Evolutionary conservation across 768 basidiomycete species (phyloP), one percentile per base, ranked within the genome.

Genomic region (Hygrocybe punicea): DNA sequence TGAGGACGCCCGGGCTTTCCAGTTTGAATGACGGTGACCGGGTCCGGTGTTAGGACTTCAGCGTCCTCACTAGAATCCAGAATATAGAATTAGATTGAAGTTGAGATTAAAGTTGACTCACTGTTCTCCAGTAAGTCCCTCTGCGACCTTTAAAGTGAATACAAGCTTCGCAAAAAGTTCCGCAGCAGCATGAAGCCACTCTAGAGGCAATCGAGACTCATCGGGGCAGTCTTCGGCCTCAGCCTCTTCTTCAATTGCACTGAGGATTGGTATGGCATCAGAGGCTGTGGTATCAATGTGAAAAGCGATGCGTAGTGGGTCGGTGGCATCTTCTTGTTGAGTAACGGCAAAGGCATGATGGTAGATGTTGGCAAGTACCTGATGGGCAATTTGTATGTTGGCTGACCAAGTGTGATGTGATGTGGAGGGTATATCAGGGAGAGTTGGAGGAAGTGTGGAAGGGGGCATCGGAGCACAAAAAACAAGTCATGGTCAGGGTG

Each of bases 281-380:
- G 37, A 21, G 8, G 39, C n/a, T 21, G 21, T 42, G 6, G n/a
- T 14, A 33, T 45, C 21, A 3, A 35, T 46, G 17, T 55, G 54
- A 17, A 55, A 48, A 8, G 45, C 8, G 24, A 44, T 34, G 29
- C 29, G 42, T 11, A 58, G 51, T 11, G 57, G 37, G 44, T 58
- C 57, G n/a, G n/a, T n/a, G 9, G 29, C n/a, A 17, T 23, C 44
- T 7, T 45, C 34, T 9, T 44, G 44, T 21, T 2, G 10, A 16
- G 54, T 33, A 21, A 53, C 16, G 24, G n/a, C 19, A 34, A 25
- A 21, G 10, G 36, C 51, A 48, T 46, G 40, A 5, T 53, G 8
- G 34, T n/a, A 53, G 29, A 48, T 35, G 29, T 21, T 16, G 23
- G 56, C 14, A n/a, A 58, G 39, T 14, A 35, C 9, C 19, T 54